Evolutionary conservation across 2,329 filamentous ascomycete genomes (phyloP).

Genomic region (Xylaria sp.): DNA sequence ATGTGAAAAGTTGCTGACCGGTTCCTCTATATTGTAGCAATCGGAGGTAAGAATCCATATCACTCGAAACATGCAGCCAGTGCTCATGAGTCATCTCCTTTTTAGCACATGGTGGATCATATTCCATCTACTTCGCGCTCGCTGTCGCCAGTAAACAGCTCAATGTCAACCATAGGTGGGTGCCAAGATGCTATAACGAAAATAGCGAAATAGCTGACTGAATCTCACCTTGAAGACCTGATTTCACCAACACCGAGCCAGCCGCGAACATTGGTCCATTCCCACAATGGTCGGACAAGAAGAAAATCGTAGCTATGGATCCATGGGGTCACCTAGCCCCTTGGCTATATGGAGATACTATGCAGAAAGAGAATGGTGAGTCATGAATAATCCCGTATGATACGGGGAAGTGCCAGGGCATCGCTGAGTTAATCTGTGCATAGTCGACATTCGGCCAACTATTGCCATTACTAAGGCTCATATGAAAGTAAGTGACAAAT

Average conservation of each 20-base stretch:
- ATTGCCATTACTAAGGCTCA: constrained; percentile 93
- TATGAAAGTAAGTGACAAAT: constrained; percentile 72
- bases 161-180: constrained; percentile 77
- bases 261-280: constrained; percentile 91
- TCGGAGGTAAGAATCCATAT: constrained; percentile 62
- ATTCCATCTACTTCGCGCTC: constrained; percentile 94
- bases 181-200: neutral
- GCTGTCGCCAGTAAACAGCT: constrained; percentile 93
- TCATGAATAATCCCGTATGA: constrained; percentile 11
- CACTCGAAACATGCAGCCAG: constrained; percentile 9
- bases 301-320: constrained; percentile 98
- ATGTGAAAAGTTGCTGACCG: constrained; percentile 36
- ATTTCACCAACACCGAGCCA: constrained; percentile 86
- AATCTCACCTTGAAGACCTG: constrained; percentile 56
- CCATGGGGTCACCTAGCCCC: constrained; percentile 89
- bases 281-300: constrained; percentile 86
- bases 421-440: constrained; percentile 29
- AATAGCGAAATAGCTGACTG: constrained; percentile 27
- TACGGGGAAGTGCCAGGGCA: neutral
- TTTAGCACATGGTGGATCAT: constrained; percentile 78
- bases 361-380: constrained; percentile 76
- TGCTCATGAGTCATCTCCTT: constrained; percentile 30
- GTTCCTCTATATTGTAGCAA: constrained; percentile 54
- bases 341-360: constrained; percentile 83
- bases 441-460: constrained; percentile 86